Evolutionary conservation across 805 yeast species (phyloP), one percentile per base, ranked within the genome.

Genomic region (Soucietia sequanensis): DNA sequence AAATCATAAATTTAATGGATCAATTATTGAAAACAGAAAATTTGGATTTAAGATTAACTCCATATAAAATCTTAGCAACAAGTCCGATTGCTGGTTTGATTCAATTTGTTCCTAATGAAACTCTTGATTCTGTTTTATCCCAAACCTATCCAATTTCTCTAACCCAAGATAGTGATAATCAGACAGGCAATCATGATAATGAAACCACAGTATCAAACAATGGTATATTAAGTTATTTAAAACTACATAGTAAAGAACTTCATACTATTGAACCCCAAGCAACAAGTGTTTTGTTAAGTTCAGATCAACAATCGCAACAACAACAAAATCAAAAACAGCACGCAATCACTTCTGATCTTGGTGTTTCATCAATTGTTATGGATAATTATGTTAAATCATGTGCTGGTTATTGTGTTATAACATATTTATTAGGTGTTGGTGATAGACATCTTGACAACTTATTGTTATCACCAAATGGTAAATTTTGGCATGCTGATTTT

Each of bases 331-430:
- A 28, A 16, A 51, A 44, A 42, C 68, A 37, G 54, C 72, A 56
- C 23, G 50, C 70, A 6, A 47, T 62, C 2, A 45, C 60, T 4
- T 52, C 68, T 0, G 68, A 63, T 29, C 58, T 73, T 34, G 76
- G 75, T 0, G 80, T 85, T 1, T 65, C 72, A 8, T 60, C 78
- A 0, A 76, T 75, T 45, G 86, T 81, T 0, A 87, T 93, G 96
- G 98, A 93, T 49, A 91, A 85, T 45, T 93, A 86, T 61, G 91
- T 93, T 5, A 78, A 90, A 45, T 87, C 96, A 3, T 88, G 97
- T 56, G 97, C 99, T 16, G 99, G 99, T 0, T 93, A 93, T 54
- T 93, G 97, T 67, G 98, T 93, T 1, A 85, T 93, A 16, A 93
- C 99, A 0, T 93, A 93, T 50, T 65, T 93, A 6, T 63, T 93